These are phyloP conservation scores for Tolypocladium ovalisporum DNA, from an alignment of 2,329 filamentous ascomycete species.

Conservation along the genomic window DNA sequence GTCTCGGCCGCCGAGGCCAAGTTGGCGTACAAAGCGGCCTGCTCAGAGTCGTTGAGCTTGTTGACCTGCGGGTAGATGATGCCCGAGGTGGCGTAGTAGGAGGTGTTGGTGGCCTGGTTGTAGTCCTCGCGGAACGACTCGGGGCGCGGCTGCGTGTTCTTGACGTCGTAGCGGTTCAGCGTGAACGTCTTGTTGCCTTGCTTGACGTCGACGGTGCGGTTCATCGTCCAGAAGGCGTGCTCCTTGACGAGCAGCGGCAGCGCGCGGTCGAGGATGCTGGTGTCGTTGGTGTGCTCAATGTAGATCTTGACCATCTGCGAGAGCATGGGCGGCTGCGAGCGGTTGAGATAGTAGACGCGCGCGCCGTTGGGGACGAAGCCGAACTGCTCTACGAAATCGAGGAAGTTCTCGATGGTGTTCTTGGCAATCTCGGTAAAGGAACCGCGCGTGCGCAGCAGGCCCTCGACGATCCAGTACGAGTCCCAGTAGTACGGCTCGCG, in stretches of 20 bases:
- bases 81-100: constrained; percentile 43
- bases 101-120: constrained; percentile 51
- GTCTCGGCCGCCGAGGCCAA: constrained; percentile 55
- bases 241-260: constrained; percentile 53
- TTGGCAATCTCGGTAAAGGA: constrained; percentile 51
- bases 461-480: constrained; percentile 58
- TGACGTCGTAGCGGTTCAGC: constrained; percentile 48
- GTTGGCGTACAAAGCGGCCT: constrained; percentile 45
- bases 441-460: constrained; percentile 52
- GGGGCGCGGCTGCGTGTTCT: constrained; percentile 54
- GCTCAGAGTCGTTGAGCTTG: constrained; percentile 40
- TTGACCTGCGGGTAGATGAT: constrained; percentile 43
- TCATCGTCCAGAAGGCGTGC: constrained; percentile 50
- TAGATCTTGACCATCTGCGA: constrained; percentile 57
- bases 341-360: constrained; percentile 56
- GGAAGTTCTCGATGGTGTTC: constrained; percentile 61
- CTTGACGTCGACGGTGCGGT: constrained; percentile 45
- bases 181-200: constrained; percentile 35
- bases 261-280: constrained; percentile 46
- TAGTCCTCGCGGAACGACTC: constrained; percentile 60
- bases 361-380: constrained; percentile 60
- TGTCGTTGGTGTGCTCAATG: constrained; percentile 54
- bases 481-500: constrained; percentile 64
- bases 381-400: constrained; percentile 52
- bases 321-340: constrained; percentile 56